Conservation (phyloP, 768 basidiomycete species). For the Collybia sp. region DNA sequence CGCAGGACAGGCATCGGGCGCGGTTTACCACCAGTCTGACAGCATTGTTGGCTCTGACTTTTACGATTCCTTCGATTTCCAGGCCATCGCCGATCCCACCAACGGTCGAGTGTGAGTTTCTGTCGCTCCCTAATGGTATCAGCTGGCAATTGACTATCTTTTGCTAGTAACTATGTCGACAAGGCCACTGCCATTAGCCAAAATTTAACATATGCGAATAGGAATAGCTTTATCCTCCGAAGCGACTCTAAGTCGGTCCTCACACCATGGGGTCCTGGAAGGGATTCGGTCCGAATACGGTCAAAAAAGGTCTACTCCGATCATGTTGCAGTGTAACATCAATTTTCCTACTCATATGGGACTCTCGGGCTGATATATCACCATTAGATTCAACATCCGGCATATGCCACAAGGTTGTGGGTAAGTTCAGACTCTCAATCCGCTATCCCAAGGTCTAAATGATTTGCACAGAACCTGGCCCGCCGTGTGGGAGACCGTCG, state of each 20-base stretch:
- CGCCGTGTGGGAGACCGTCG: slow-evolving; percentile 40
- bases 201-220: slow-evolving; percentile 36
- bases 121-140: no score
- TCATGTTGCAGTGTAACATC: slow-evolving; percentile 27
- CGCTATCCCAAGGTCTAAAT: background rate
- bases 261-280: slow-evolving; percentile 28
- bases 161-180: slow-evolving; percentile 8
- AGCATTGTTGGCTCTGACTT: slow-evolving; percentile 42
- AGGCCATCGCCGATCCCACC: slow-evolving; percentile 52
- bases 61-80: slow-evolving; percentile 42
- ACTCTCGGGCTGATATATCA: no score
- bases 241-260: slow-evolving; percentile 35
- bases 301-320: slow-evolving; percentile 17
- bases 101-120: slow-evolving; percentile 54
- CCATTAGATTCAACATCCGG: slow-evolving; percentile 2
- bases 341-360: no score
- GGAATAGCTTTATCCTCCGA: slow-evolving; percentile 33
- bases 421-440: slow-evolving; percentile 17
- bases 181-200: slow-evolving; percentile 29
- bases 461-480: slow-evolving; percentile 24
- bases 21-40: slow-evolving; percentile 34
- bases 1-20: slow-evolving; percentile 11
- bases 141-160: no score
- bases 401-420: slow-evolving; percentile 57
- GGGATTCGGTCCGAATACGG: slow-evolving; percentile 36